Evolutionary conservation across 306 rosid genomes (phyloP).

Genomic region (Cicer yamashitae): DNA sequence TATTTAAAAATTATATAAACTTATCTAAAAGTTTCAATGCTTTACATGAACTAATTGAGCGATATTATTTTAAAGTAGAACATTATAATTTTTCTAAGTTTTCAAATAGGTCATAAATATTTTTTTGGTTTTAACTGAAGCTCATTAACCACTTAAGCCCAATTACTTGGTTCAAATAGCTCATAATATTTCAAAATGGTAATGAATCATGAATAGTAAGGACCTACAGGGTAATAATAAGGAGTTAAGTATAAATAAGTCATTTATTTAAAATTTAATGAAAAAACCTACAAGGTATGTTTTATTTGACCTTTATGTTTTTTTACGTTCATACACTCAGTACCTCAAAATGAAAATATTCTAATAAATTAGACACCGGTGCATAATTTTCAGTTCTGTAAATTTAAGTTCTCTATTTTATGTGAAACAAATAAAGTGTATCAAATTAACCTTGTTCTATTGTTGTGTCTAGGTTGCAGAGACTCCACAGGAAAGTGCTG

Average conservation of each 20-base stretch:
- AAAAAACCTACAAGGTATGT: neutral
- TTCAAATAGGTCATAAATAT: neutral
- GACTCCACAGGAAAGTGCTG: slow-evolving; percentile 95
- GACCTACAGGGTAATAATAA: neutral
- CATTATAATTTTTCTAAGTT: neutral
- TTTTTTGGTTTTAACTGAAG: too few relatives aligned
- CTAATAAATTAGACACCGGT: neutral
- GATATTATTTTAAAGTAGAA: neutral
- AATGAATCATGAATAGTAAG: neutral
- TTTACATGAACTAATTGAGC: neutral
- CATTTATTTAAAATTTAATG: slow-evolving; percentile 1
- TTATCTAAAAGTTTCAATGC: neutral
- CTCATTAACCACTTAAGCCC: too few relatives aligned
- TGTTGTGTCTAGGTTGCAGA: slow-evolving; percentile 84
- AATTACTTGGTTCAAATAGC: neutral
- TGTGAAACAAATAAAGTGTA: neutral
- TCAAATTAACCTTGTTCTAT: neutral
- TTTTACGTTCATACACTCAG: neutral
- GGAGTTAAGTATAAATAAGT: neutral
- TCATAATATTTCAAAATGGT: neutral
- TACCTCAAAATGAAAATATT: neutral
- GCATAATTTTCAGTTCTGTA: slow-evolving; percentile 9
- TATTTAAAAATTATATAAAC: neutral
- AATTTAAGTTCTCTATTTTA: slow-evolving; percentile 26
- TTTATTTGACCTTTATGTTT: neutral